Evolutionary conservation across 345 rosid species (phyloP).

Genomic region (Isatis tinctoria): DNA sequence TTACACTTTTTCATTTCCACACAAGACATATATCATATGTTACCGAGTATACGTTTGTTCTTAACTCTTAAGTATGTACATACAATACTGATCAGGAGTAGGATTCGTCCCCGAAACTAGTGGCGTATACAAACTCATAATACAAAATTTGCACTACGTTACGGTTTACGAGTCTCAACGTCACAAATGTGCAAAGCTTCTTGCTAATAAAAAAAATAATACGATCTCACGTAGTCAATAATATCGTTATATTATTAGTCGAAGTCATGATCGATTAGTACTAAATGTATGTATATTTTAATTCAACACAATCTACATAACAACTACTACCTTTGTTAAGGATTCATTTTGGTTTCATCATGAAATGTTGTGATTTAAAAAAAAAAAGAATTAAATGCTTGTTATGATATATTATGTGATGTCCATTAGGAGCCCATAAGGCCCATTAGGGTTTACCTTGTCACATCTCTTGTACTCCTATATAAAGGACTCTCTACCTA

Average conservation of each 20-base stretch:
- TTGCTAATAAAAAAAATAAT: background rate
- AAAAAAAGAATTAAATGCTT: too few relatives aligned
- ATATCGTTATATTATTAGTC: background rate
- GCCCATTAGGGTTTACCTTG: too few relatives aligned
- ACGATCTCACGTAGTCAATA: background rate
- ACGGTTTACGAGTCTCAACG: background rate
- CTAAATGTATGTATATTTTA: background rate
- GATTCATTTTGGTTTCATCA: background rate
- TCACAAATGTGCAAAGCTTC: background rate
- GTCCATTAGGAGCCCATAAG: too few relatives aligned
- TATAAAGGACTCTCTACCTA: too few relatives aligned
- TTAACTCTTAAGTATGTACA: background rate
- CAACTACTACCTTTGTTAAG: background rate
- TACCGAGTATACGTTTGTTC: background rate
- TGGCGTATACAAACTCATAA: background rate
- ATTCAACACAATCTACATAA: background rate
- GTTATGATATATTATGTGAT: too few relatives aligned
- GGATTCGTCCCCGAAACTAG: background rate
- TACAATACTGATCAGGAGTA: background rate
- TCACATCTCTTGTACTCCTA: too few relatives aligned
- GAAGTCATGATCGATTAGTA: background rate
- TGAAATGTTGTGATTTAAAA: background rate
- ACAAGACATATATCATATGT: background rate
- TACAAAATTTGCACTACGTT: background rate
- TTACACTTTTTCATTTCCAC: conserved; percentile 5